A percentile compares a stretch with the other conserved stretches of the same genome.
Conservation (phyloP, 2,329 filamentous ascomycete genomes). For the Chaetomium strumarium region DNA sequence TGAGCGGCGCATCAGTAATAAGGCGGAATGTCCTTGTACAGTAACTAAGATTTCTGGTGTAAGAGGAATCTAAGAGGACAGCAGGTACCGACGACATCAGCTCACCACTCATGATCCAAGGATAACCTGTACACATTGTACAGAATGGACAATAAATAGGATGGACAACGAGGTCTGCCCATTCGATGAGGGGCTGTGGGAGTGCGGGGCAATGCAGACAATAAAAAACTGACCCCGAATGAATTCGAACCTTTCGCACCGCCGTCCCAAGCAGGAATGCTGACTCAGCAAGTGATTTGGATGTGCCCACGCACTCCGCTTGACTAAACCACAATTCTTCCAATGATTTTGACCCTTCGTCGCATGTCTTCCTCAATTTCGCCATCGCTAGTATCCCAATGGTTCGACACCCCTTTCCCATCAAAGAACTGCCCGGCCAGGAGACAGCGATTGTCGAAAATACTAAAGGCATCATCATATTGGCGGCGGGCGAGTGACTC, state of each 20-base stretch:
- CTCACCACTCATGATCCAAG: no score
- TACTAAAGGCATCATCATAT: neutral
- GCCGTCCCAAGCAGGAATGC: neutral
- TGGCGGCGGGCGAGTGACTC: neutral
- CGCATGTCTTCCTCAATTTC: constrained; percentile 5
- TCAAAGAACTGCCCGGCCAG: neutral
- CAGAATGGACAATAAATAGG: no score
- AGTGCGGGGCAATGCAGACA: neutral
- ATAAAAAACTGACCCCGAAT: constrained; percentile 6
- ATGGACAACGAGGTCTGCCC: no score
- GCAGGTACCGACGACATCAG: no score
- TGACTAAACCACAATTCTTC: constrained; percentile 16
- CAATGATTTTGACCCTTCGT: constrained; percentile 15
- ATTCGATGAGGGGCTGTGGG: no score
- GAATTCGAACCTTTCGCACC: constrained; percentile 19
- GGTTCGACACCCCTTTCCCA: constrained; percentile 19
- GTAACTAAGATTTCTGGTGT: no score
- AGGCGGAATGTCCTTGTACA: no score
- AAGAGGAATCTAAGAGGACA: no score
- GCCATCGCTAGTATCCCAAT: constrained; percentile 27
- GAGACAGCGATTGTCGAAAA: neutral
- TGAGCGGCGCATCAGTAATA: no score
- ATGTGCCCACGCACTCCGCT: constrained; percentile 22
- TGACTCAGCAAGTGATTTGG: constrained; percentile 17
- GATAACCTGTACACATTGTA: no score